A percentile compares a stretch with the other conserved stretches of the same genome.
These are phyloP conservation scores for Axilococcus clingmanii DNA, from an alignment of 139 green algal species.

Conservation along the genomic window DNA sequence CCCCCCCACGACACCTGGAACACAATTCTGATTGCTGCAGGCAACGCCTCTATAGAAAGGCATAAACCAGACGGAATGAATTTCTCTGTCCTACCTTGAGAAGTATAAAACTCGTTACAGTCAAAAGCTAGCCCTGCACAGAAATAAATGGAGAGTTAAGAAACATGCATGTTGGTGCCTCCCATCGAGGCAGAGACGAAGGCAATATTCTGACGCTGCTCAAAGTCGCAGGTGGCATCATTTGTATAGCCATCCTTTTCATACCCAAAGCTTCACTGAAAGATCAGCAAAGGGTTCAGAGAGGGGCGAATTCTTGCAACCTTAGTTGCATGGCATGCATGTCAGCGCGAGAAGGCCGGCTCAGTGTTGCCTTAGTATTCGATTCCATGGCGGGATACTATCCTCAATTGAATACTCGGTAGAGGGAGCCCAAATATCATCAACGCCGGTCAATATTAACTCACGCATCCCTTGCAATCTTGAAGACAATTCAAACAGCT, in stretches of 20 bases:
- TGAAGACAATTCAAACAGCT: too few species aligned
- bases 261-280: slow-evolving; percentile 12
- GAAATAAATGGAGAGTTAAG: too few species aligned
- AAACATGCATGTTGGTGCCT: too few species aligned
- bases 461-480: too few species aligned
- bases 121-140: too few species aligned
- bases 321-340: not conserved
- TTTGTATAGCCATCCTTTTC: slow-evolving; percentile 19
- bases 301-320: slow-evolving; percentile 17
- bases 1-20: slow-evolving; percentile 29
- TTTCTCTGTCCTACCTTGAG: not conserved
- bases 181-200: too few species aligned
- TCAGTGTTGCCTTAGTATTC: slow-evolving; percentile 25
- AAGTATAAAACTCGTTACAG: too few species aligned
- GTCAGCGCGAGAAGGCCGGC: slow-evolving; percentile 4
- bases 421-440: slow-evolving; percentile 34
- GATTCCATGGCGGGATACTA: slow-evolving; percentile 33
- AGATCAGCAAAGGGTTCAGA: slow-evolving; percentile 16
- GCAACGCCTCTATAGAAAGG: slow-evolving; percentile 27
- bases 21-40: slow-evolving; percentile 11
- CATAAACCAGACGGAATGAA: not conserved
- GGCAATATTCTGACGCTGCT: too few species aligned
- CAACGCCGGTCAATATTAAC: too few species aligned
- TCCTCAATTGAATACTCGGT: slow-evolving; percentile 29
- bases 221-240: not conserved